These are phyloP conservation scores for Stereocaulon alpinum DNA, from an alignment of 495 filamentous ascomycete species.

Conservation along the genomic window DNA sequence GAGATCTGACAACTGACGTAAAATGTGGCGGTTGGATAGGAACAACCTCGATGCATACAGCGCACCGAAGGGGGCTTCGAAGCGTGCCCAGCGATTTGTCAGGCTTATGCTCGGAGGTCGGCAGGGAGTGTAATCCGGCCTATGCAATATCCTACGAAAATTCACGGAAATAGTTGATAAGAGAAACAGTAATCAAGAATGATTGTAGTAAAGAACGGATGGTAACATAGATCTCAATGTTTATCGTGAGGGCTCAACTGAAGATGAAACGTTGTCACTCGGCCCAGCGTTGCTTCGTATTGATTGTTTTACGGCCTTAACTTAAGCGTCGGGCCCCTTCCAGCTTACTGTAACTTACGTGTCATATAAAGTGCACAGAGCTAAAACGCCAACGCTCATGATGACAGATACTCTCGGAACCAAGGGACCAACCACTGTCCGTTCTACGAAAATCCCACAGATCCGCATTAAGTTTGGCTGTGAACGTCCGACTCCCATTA, in stretches of 20 bases:
- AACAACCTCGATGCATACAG: background rate
- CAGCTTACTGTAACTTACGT: slow-evolving; percentile 4
- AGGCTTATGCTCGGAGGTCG: background rate
- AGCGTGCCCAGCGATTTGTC: slow-evolving; percentile 1
- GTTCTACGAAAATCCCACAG: background rate
- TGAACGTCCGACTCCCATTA: too few relatives aligned
- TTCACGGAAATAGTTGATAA: background rate
- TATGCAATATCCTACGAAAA: background rate
- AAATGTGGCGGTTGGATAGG: background rate
- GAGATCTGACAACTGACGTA: background rate
- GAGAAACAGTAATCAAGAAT: background rate
- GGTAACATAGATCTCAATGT: background rate
- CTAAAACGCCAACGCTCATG: slow-evolving; percentile 1
- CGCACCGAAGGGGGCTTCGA: slow-evolving; percentile 2
- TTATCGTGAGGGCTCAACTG: background rate
- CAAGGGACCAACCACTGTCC: background rate
- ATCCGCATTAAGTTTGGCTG: background rate
- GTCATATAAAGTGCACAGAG: background rate
- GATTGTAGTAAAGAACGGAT: background rate
- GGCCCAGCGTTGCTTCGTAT: background rate
- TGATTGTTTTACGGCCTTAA: background rate
- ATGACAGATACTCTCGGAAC: background rate
- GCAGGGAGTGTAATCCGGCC: background rate
- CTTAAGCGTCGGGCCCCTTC: background rate
- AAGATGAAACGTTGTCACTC: background rate